Conservation (phyloP, 2,329 filamentous ascomycete genomes). For the Dactylellina sp. region DNA sequence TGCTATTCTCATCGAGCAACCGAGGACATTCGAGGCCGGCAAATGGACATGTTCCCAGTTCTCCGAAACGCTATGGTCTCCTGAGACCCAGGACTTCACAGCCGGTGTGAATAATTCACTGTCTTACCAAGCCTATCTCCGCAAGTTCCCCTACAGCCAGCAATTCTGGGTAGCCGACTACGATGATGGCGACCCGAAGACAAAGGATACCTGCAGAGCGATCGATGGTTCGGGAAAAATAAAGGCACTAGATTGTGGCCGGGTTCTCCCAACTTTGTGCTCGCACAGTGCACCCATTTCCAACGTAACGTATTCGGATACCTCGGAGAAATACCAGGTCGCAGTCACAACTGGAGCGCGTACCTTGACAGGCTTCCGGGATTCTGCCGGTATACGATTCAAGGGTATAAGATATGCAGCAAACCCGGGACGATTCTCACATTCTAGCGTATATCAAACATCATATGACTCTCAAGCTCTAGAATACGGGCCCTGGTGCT, state of each 20-base stretch:
- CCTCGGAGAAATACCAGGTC: constrained; percentile 63
- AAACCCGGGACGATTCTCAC: constrained; percentile 66
- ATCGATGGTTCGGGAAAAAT: constrained; percentile 61
- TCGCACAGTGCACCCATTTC: constrained; percentile 66
- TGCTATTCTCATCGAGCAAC: constrained; percentile 37
- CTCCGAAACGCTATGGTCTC: constrained; percentile 43
- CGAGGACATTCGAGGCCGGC: constrained; percentile 28
- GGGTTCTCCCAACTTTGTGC: constrained; percentile 63
- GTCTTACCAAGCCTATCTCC: constrained; percentile 61
- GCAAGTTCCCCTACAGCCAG: constrained; percentile 57
- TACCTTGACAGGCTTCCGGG: constrained; percentile 63
- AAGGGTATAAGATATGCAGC: constrained; percentile 67
- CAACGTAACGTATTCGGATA: constrained; percentile 62
- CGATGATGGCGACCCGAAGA: constrained; percentile 28
- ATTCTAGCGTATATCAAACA: constrained; percentile 64
- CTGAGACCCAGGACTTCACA: constrained; percentile 39
- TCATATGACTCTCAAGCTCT: constrained; percentile 62
- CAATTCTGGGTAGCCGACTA: constrained; percentile 64
- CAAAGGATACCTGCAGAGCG: constrained; percentile 51
- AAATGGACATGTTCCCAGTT: constrained; percentile 25
- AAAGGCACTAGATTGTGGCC: constrained; percentile 42
- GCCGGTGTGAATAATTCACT: constrained; percentile 62
- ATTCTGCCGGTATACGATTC: constrained; percentile 68
- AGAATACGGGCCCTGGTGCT: constrained; percentile 64
- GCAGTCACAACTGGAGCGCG: constrained; percentile 64